A percentile compares a stretch with the other conserved stretches of the same genome.
phyloP scores from a whole-genome alignment of 148 eudicot species.

The Vaccinium myrtillus region DNA sequence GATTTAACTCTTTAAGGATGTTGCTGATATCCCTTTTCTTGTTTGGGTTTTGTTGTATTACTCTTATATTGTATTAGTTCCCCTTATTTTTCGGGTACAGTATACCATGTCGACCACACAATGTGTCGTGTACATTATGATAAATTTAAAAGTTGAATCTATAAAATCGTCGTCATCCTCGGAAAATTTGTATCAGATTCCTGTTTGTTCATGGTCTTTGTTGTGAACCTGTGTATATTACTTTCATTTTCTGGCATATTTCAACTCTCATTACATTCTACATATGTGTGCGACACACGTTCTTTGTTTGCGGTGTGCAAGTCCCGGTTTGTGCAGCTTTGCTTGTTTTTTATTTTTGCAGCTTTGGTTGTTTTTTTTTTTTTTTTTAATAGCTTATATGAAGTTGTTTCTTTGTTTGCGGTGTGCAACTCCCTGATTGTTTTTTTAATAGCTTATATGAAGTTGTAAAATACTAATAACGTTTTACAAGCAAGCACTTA shows the following conservation, averaged over 20 bases:
- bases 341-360: too few relatives aligned
- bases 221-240: neutral
- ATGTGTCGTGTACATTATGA: slow-evolving; percentile 3
- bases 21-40: slow-evolving; percentile 16
- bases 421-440: too few relatives aligned
- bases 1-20: slow-evolving; percentile 31
- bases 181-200: neutral
- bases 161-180: slow-evolving; percentile 17
- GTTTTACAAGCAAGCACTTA: too few relatives aligned
- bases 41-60: slow-evolving; percentile 29
- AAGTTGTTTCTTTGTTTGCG: too few relatives aligned
- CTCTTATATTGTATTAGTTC: slow-evolving; percentile 3
- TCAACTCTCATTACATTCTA: neutral
- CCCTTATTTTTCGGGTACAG: slow-evolving; percentile 14
- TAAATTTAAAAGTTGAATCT: slow-evolving; percentile 21
- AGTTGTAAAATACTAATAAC: too few relatives aligned
- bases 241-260: neutral
- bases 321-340: too few relatives aligned
- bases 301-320: too few relatives aligned
- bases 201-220: neutral
- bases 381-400: too few relatives aligned
- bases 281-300: too few relatives aligned
- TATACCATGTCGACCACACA: neutral
- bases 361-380: too few relatives aligned
- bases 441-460: too few relatives aligned